These are phyloP conservation scores for Candida qinlingensis DNA, from an alignment of 805 yeast genomes.

Conservation along the genomic window DNA sequence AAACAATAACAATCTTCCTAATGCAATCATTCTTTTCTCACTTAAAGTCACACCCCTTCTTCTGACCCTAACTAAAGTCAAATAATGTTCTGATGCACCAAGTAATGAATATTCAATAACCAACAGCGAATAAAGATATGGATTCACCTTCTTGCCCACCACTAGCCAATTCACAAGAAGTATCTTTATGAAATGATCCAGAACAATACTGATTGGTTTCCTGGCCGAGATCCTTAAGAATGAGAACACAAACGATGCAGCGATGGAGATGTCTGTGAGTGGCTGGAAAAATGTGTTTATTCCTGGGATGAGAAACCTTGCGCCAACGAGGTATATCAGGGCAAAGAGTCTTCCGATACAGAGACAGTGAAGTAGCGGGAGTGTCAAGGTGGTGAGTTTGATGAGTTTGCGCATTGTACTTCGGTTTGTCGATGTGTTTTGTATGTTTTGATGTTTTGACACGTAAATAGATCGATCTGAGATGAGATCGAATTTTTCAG, in stretches of 20 bases:
- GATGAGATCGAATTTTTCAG: neutral
- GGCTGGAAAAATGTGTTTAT: slow-evolving; percentile 1
- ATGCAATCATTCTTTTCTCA: neutral
- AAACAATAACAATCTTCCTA: neutral
- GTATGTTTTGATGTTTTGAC: too few species aligned
- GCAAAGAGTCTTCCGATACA: neutral
- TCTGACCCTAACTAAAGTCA: neutral
- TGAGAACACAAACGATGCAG: neutral
- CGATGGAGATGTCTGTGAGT: neutral
- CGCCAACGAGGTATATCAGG: slow-evolving; percentile 3
- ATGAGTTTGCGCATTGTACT: neutral
- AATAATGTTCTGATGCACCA: neutral
- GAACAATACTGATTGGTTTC: neutral
- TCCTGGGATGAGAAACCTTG: slow-evolving; percentile 3
- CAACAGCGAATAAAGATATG: neutral
- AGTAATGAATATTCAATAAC: neutral
- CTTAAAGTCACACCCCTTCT: neutral
- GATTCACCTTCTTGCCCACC: neutral
- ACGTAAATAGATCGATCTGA: neutral
- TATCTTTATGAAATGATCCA: neutral
- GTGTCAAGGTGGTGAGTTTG: neutral
- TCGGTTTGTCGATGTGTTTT: neutral
- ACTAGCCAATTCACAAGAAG: neutral
- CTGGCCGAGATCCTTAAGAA: neutral
- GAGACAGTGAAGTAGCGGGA: neutral